Base-by-base conservation (phyloP, 495 filamentous ascomycete genomes). In the Aspergillus homomorphus region DNA sequence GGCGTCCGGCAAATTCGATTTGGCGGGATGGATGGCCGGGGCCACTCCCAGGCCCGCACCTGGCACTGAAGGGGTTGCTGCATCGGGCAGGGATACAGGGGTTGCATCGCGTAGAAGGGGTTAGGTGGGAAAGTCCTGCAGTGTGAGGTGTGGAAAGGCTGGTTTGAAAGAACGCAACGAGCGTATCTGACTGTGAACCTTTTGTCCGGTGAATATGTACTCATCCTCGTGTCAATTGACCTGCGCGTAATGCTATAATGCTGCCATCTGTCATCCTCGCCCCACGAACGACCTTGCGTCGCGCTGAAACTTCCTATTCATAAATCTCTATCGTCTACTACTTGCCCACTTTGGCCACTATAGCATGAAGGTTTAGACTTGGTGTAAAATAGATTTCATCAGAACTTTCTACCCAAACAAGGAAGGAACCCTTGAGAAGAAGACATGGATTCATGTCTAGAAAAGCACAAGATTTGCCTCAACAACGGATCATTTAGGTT, bases 1-100 rank as follows among this genome's bases (percentile, higher is more conserved):
- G 0, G 60, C 65, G 0, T 62, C 64, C 2, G 82, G 77, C 54
- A 87, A 87, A 63, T 96, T 96, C 66, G 92, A 96, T 70, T 79
- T 95, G 69, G 92, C 92, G 1, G 85, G 87, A 2, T 95, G 87
- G 83, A 83, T 96, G 79, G 90, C 91, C 0, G 74, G 75, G 18
- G 74, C 70, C 46, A 62, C 63, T 19, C 61, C 66, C 53, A 67
- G 61, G 26, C 70, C 62, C 10, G 65, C 62, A 54, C 63, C 65
- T 50, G 63, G 53, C 62, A 57, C 56, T 44, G 68, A 62, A 8
- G 64, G 44, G 53, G 62, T 66, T 56, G 61, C 38, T 55, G 45
- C 45, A 9, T 22, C 72, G 54, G 72, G 72, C 45, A 71, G 72
- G 62, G 75, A 77, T 19, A 59, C 65, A 41, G 64, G 65, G 44